Evolutionary conservation across 768 basidiomycete genomes (phyloP), one percentile per base, ranked within the genome.

Genomic region (Lactarius quietus): DNA sequence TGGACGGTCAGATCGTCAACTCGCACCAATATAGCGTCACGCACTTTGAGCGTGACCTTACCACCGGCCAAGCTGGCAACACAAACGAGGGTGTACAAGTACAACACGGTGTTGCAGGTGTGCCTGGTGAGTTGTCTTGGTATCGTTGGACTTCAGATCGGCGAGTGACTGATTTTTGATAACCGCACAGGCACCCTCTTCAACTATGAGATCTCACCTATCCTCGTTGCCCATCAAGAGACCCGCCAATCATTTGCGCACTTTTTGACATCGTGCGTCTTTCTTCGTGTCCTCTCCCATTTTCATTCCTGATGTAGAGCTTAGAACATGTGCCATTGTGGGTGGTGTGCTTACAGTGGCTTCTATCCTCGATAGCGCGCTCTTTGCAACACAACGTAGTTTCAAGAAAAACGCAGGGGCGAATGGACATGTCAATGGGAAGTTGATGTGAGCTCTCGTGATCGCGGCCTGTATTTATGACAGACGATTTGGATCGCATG

Each of bases 141-240:
- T 3, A 3, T 38, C 2, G 10, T 15, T 38, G 14, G 2, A 14
- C 14, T 38, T 14, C 12, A 12, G n/a, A n/a, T n/a, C n/a, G n/a
- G n/a, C n/a, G n/a, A n/a, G n/a, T n/a, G n/a, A n/a, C n/a, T n/a
- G n/a, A 36, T 43, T 1, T 59, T 62, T 29, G 70, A 35, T 36
- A 5, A 55, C n/a, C 31, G n/a, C 54, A 54, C 39, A 81, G 90
- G 92, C 57, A 88, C 86, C 18, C 92, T 90, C 81, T 88, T 91
- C 82, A 97, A 94, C 79, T 97, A 92, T 75, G 95, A 98, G 74
- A 97, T 98, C 73, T 97, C 95, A 20, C 96, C 95, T 15, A 95
- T 99, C 72, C 88, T 92, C 57, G 90, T 99, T 58, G 88, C 95
- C 28, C 95, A 98, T 74, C 83, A 85, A 14, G 96, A 98, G 74